Evolutionary conservation across 768 basidiomycete genomes (phyloP), one percentile per base, ranked within the genome.

Genomic region (Lanmaoa pseudosensibilis): DNA sequence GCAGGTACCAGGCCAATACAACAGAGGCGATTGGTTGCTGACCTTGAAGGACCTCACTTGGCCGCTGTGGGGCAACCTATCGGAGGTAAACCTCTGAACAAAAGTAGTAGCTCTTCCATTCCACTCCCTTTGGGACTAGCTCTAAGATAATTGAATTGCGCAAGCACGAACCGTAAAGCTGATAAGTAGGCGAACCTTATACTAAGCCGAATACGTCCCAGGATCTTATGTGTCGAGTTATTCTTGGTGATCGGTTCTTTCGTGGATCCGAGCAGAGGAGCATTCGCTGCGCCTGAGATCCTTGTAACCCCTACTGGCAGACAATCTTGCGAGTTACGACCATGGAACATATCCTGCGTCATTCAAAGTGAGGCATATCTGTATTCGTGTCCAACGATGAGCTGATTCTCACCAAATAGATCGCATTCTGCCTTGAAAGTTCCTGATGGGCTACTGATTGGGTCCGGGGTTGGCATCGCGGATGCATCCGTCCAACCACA

Each of bases 401-500:
- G 8, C 32, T 56, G 23, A 48, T 37, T 25, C 9, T 57, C 45
- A 13, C 11, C n/a, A n/a, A 25, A 12, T 13, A 64, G 61, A 33
- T 37, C 49, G 21, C 30, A 16, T 3, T 19, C 36, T 47, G 40
- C 56, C 18, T 37, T 47, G 6, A 57, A 38, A 34, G 41, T 56
- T 18, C 45, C 37, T 0, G 47, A 48, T n/a, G 61, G 52, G 21
- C 33, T 44, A 13, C 51, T 55, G 18, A 25, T 48, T 48, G 55
- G 52, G 25, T 57, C 63, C 4, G 49, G 44, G 2, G 30, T 40
- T 40, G 30, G 7, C 13, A 30, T 40, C 16, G 49, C 54, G 30
- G 38, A 51, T 37, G 46, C 50, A 27, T 47, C 64, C 8, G 30
- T 62, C 41, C n/a, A 56, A 25, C 65, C 65, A 1, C 52, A 55